These are phyloP conservation scores for Nannizziopsis arthrosporioides DNA, from an alignment of 2,329 filamentous ascomycete species.

Conservation along the genomic window DNA sequence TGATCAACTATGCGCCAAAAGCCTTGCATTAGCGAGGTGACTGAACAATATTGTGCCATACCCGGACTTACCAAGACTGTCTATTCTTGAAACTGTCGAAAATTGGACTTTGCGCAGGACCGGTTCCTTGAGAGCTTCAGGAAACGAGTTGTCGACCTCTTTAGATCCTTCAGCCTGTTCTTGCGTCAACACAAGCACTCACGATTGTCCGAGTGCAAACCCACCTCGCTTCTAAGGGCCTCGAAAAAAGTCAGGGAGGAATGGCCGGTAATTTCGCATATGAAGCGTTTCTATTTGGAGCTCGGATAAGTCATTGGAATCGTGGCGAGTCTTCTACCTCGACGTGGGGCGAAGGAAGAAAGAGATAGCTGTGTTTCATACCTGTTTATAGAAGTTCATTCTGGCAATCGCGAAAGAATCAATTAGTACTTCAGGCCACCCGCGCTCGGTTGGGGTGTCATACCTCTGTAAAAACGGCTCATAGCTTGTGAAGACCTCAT, in stretches of 20 bases:
- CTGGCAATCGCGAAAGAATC: conserved; percentile 35
- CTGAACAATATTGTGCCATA: neutral
- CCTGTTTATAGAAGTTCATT: conserved; percentile 89
- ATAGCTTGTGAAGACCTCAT: conserved; percentile 79
- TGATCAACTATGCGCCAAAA: conserved; percentile 34
- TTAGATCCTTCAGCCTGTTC: conserved; percentile 63
- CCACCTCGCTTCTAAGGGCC: conserved; percentile 79
- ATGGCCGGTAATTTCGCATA: conserved; percentile 90
- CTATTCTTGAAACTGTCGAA: conserved; percentile 76
- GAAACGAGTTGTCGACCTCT: conserved; percentile 85
- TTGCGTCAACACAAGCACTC: conserved; percentile 1
- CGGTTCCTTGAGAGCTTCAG: conserved; percentile 79
- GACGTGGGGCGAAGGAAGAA: neutral
- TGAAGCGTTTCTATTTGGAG: conserved; percentile 61
- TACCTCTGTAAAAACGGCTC: conserved; percentile 78
- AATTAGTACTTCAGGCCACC: neutral
- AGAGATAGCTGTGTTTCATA: conserved; percentile 27
- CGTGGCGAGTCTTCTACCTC: neutral
- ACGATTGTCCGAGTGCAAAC: conserved; percentile 22
- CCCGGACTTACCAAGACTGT: conserved; percentile 53
- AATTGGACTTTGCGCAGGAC: conserved; percentile 87
- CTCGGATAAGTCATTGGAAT: too few species aligned
- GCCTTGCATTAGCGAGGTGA: neutral
- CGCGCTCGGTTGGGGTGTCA: conserved; percentile 23
- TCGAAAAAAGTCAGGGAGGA: conserved; percentile 87